Evolutionary conservation across 805 yeast species (phyloP), one percentile per base, ranked within the genome.

Genomic region (Starmera pachycereana): DNA sequence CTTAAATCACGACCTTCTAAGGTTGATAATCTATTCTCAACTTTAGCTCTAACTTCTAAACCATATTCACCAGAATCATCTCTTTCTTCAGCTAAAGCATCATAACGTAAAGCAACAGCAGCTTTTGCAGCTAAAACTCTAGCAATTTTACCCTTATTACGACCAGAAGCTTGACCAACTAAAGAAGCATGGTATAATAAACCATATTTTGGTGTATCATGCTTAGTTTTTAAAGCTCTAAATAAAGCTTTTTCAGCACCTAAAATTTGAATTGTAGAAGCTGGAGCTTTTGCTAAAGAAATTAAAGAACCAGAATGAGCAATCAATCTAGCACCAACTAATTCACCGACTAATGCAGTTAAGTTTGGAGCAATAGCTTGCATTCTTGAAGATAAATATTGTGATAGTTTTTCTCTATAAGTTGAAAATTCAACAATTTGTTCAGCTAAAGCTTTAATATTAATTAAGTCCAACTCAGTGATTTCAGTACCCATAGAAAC

Each of bases 401-500:
- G 83, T 44, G 95, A 83, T 53, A 92, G 72, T 66, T 88, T 95
- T 70, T 89, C 97, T 71, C 98, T 81, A 77, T 92, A 92, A 48
- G 87, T 86, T 48, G 97, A 81, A 62, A 92, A 86, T 63, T 86
- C 96, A 52, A 90, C 90, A 60, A 92, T 90, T 69, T 92, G 97
- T 46, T 85, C 92, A 51, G 98, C 98, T 54, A 92, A 74, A 46
- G 88, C 81, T 61, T 75, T 75, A 63, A 92, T 90, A 72, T 90
- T 90, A 45, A 74, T 74, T 56, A 92, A 73, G 66, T 92, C 98
- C 50, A 74, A 72, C 45, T 83, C 89, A 42, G 97, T 90, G 63
- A 92, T 90, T 67, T 92, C 98, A 46, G 97, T 92, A 72, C 98
- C 98, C 98, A 92, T 92, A 38, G 97, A 89, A 50, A 92, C 88